These are phyloP conservation scores for Fusarium verticillioides DNA, from an alignment of 2,329 filamentous ascomycete genomes.

Conservation along the genomic window DNA sequence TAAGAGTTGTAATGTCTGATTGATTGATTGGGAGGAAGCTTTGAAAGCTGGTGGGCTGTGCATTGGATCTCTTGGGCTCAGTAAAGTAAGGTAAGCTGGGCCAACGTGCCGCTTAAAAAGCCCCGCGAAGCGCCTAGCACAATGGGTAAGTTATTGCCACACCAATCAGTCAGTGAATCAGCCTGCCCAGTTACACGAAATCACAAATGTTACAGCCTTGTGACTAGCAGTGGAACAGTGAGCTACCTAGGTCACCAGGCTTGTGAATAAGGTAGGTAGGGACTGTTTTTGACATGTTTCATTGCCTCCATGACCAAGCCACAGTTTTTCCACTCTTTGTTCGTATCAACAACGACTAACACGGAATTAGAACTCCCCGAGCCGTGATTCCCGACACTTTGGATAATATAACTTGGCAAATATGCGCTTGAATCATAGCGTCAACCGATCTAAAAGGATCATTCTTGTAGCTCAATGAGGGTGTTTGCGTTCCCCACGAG, in stretches of 20 bases:
- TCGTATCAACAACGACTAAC: constrained; percentile 13
- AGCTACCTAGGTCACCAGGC: not conserved
- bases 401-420: not conserved
- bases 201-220: constrained; percentile 13
- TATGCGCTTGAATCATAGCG: not conserved
- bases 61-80: not conserved
- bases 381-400: not conserved
- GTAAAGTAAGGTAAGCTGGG: constrained; percentile 6
- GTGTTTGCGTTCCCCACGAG: not conserved
- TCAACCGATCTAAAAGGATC: not conserved
- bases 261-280: not conserved
- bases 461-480: not conserved
- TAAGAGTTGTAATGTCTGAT: constrained; percentile 16
- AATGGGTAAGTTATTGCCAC: not conserved
- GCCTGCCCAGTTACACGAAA: not conserved
- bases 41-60: constrained; percentile 22
- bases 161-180: constrained; percentile 5
- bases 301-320: constrained; percentile 17
- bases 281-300: constrained; percentile 10
- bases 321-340: constrained; percentile 20
- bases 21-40: constrained; percentile 4
- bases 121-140: constrained; percentile 26
- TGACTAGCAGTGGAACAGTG: not conserved
- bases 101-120: constrained; percentile 16
- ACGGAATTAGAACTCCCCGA: constrained; percentile 15